Percentiles rank a stretch among this genome's conserved stretches.
Evolutionary conservation across 2,329 filamentous ascomycete genomes (phyloP).

Genomic region (Alternaria hordeiaustralica): DNA sequence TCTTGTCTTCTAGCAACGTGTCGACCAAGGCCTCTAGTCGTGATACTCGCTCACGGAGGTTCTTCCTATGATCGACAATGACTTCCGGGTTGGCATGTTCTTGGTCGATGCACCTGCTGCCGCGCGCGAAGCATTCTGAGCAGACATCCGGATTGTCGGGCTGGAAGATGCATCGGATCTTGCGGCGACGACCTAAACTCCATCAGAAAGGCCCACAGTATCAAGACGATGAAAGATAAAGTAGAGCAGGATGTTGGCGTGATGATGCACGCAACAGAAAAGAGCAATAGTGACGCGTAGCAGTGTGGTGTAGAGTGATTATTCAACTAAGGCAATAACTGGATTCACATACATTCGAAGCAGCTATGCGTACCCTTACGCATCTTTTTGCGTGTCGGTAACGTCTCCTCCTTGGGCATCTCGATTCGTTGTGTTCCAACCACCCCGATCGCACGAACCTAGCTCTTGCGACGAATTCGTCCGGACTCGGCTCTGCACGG

Average conservation of each 20-base stretch:
- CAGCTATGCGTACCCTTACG: slow-evolving; percentile 54
- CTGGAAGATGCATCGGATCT: slow-evolving; percentile 57
- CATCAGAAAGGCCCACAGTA: slow-evolving; percentile 27
- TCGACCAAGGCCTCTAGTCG: slow-evolving; percentile 51
- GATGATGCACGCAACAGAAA: slow-evolving; percentile 4
- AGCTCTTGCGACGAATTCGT: slow-evolving; percentile 28
- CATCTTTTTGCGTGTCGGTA: slow-evolving; percentile 51
- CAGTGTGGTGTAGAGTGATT: slow-evolving; percentile 2
- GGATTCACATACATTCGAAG: slow-evolving; percentile 51
- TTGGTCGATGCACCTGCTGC: slow-evolving; percentile 55
- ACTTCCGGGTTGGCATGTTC: slow-evolving; percentile 50
- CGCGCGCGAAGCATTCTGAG: slow-evolving; percentile 55
- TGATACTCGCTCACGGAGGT: slow-evolving; percentile 52
- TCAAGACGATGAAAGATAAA: background rate
- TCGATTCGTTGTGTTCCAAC: slow-evolving; percentile 20
- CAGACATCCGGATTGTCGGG: slow-evolving; percentile 50
- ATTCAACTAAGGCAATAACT: slow-evolving; percentile 6
- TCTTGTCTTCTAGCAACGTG: slow-evolving; percentile 46
- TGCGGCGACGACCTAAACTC: slow-evolving; percentile 54
- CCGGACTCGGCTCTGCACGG: slow-evolving; percentile 15
- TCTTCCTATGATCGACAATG: slow-evolving; percentile 52
- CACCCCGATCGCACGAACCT: slow-evolving; percentile 2
- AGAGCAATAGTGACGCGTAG: slow-evolving; percentile 5
- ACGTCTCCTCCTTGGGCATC: slow-evolving; percentile 47
- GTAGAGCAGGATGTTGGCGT: slow-evolving; percentile 2